Evolutionary conservation across 208 protist genomes (phyloP), one percentile per base, ranked within the genome.

Genomic region (Trichomonas vaginalis): DNA sequence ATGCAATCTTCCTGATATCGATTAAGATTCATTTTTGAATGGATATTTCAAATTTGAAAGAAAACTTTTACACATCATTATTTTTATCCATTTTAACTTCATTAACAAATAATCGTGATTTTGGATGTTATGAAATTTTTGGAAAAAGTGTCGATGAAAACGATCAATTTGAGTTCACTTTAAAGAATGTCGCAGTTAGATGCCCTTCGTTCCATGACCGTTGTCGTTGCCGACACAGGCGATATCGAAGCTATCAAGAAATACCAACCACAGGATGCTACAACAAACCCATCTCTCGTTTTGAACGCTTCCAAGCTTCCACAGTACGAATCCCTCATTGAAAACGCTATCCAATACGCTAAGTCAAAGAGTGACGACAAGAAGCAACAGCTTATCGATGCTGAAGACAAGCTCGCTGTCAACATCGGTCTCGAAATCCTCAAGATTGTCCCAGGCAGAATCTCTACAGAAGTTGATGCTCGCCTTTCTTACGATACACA

Each of bases 381-480:
- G 47, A 17, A 56, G 15, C 45, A 95, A 37, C 23, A 42, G 42
- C 40, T 97, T 9, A 95, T 10, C 40, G 96, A 96, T n/a, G 96
- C 97, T n/a, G 95, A 96, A 70, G 96, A 97, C 79, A 83, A 96
- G 37, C 95, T 97, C 15, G 96, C 96, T 37, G 97, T 97, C 47
- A 96, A 97, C 17, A 95, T 97, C 51, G 97, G 97, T 32, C 35
- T 42, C 0, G 95, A 96, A 95, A 96, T 97, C 45, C 23, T 96
- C 0, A 96, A 96, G 51, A 62, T 96, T 35, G 95, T 97, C n/a
- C 96, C 62, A 48, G 96, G 96, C 10, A 70, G 95, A 32, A 95
- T 97, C 27, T 96, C 95, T 27, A 97, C 96, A 61, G 86, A 97
- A 90, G 87, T 97, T 14, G 96, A 97, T 83, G 90, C 96, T 0